A percentile compares a stretch with the other conserved stretches of the same genome.
Evolutionary conservation across 2,329 filamentous ascomycete genomes (phyloP).

Genomic region (Sclerotinia trifoliorum): DNA sequence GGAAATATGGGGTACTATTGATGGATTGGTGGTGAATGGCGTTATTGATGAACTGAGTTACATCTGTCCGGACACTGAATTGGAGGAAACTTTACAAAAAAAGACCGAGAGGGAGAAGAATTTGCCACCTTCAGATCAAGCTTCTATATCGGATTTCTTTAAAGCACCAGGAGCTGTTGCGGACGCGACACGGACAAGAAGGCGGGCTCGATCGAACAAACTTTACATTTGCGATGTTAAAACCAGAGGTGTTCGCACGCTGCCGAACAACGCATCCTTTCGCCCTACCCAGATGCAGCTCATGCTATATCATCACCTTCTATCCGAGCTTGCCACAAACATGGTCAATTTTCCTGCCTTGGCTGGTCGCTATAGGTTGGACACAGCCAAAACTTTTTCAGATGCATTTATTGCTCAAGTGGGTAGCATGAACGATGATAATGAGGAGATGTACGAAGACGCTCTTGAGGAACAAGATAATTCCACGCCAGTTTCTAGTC

Average conservation of each 20-base stretch:
- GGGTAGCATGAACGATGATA: conserved; percentile 63
- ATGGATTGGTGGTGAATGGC: conserved; percentile 82
- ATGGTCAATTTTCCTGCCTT: conserved; percentile 67
- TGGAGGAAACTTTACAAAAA: conserved; percentile 49
- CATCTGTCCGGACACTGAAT: conserved; percentile 68
- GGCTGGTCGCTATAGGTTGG: conserved; percentile 68
- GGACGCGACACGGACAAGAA: conserved; percentile 26
- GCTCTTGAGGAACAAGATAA: conserved; percentile 36
- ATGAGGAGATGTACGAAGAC: conserved; percentile 52
- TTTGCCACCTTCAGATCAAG: conserved; percentile 40
- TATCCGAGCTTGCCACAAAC: conserved; percentile 72
- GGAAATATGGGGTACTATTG: conserved; percentile 80
- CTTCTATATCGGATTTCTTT: conserved; percentile 37
- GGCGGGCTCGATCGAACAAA: conserved; percentile 33
- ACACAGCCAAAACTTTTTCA: conserved; percentile 66
- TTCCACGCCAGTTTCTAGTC: conserved; percentile 30
- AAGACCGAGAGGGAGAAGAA: conserved; percentile 37
- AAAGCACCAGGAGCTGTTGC: conserved; percentile 27
- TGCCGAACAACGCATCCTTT: conserved; percentile 62
- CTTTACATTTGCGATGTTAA: conserved; percentile 89
- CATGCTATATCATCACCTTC: conserved; percentile 82
- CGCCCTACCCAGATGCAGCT: conserved; percentile 82
- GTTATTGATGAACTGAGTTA: conserved; percentile 85
- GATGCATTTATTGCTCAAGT: conserved; percentile 77
- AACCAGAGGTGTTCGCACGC: conserved; percentile 64